These are phyloP conservation scores for Leccinum pellstonianum DNA, from an alignment of 768 basidiomycete species.

Conservation along the genomic window DNA sequence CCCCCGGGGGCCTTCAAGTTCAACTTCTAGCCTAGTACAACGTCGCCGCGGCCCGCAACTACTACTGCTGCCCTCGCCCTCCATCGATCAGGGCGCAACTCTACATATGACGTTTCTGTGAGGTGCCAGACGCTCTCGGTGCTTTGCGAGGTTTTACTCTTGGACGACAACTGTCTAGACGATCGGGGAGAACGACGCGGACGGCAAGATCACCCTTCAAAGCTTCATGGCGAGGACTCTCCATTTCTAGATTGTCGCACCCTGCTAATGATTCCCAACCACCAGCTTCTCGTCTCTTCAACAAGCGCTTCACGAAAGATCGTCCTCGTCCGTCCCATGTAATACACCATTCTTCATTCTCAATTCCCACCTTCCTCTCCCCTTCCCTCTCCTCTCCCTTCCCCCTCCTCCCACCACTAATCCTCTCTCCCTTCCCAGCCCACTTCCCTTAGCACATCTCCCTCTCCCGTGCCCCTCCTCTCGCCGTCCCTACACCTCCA, in stretches of 20 bases:
- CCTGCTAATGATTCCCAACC: constrained; percentile 28
- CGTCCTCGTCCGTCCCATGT: constrained; percentile 22
- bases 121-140: too few species aligned
- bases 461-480: constrained; percentile 33
- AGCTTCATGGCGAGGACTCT: too few species aligned
- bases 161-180: too few species aligned
- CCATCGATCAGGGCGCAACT: too few species aligned
- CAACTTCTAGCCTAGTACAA: too few species aligned
- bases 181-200: too few species aligned
- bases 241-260: neutral
- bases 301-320: constrained; percentile 37
- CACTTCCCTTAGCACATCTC: constrained; percentile 34
- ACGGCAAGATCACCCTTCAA: too few species aligned
- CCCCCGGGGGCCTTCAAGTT: too few species aligned
- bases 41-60: too few species aligned
- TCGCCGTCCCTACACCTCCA: constrained; percentile 37
- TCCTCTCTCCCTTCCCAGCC: constrained; percentile 38
- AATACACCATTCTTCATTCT: constrained; percentile 13
- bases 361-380: constrained; percentile 1
- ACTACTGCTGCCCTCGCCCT: too few species aligned
- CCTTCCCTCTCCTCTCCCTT: constrained; percentile 27
- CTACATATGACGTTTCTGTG: too few species aligned
- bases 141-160: too few species aligned
- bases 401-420: constrained; percentile 26
- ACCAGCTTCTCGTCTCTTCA: constrained; percentile 31